phyloP scores from a whole-genome alignment of 192 early-diverging fungal species.

The Umbelopsis sp. region DNA sequence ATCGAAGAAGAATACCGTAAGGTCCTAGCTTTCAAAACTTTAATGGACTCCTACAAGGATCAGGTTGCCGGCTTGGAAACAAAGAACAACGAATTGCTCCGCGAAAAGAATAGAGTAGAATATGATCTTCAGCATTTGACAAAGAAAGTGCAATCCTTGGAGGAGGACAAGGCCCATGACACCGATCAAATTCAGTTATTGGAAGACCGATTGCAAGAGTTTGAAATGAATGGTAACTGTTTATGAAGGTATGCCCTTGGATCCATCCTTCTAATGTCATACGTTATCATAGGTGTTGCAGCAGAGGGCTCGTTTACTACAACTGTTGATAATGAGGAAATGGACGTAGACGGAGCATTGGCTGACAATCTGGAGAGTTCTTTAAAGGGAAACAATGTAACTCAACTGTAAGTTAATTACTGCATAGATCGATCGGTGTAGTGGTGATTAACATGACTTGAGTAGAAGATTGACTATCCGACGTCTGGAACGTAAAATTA shows the following conservation, averaged over 20 bases:
- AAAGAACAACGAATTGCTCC: constrained; percentile 64
- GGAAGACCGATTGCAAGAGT: constrained; percentile 81
- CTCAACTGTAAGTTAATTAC: constrained; percentile 32
- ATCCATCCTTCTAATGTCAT: not conserved
- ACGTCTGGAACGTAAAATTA: constrained; percentile 37
- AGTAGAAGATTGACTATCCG: constrained; percentile 33
- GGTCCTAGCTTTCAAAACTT: constrained; percentile 71
- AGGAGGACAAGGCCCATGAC: constrained; percentile 65
- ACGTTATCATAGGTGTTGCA: not conserved
- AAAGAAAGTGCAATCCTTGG: constrained; percentile 62
- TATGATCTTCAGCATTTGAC: constrained; percentile 67
- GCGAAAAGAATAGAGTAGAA: constrained; percentile 70
- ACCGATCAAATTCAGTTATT: constrained; percentile 77
- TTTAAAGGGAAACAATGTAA: constrained; percentile 38
- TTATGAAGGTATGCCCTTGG: not conserved
- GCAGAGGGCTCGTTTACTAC: not conserved
- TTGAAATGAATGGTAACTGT: constrained; percentile 66
- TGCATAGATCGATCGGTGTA: not conserved
- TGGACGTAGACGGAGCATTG: constrained; percentile 4
- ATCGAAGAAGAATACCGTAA: constrained; percentile 91
- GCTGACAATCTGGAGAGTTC: constrained; percentile 32
- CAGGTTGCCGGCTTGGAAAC: constrained; percentile 74
- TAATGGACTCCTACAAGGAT: constrained; percentile 88
- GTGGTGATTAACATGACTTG: not conserved
- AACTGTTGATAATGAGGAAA: constrained; percentile 23